Evolutionary conservation across 169 alveolate species (phyloP).

Genomic region (Eimeria acervulina): DNA sequence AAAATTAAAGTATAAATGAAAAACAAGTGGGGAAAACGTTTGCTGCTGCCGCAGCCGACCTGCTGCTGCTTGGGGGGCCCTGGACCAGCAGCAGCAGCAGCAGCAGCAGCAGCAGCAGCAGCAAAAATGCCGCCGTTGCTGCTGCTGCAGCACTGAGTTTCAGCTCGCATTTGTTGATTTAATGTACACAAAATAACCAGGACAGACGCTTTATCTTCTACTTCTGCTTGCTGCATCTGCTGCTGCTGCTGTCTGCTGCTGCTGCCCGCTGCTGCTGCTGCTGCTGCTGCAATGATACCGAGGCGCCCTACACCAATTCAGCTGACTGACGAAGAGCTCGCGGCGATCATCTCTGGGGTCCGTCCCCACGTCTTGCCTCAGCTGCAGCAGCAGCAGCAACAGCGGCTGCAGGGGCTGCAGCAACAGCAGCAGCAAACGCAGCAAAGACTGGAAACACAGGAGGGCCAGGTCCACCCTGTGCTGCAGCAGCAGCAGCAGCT

Average conservation of each 20-base stretch:
- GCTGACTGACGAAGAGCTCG: conserved; percentile 33
- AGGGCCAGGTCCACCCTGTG: not conserved
- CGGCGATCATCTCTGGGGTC: conserved; percentile 1
- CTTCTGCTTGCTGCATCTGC: not conserved
- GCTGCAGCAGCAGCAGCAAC: conserved; percentile 42
- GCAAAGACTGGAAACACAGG: not conserved
- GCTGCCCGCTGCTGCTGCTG: conserved; percentile 3
- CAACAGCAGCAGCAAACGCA: conserved; percentile 7
- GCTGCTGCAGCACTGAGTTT: not conserved
- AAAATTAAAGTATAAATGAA: not conserved
- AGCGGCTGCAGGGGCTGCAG: conserved; percentile 15
- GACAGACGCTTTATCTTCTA: not conserved
- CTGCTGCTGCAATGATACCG: conserved; percentile 38
- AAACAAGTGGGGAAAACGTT: not conserved
- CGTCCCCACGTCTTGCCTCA: conserved; percentile 48
- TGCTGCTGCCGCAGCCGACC: conserved; percentile 45
- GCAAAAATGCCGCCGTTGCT: not conserved
- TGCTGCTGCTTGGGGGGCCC: conserved; percentile 54
- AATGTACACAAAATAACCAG: not conserved
- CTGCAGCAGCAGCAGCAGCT: conserved; percentile 26
- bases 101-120: conserved; percentile 6
- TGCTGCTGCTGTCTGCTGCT: conserved; percentile 45
- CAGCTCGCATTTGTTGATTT: not conserved
- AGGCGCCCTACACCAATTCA: conserved; percentile 2
- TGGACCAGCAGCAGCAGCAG: not conserved